Conservation (phyloP, 176 grass and related monocot genomes). For the Oryza coarctata region DNA sequence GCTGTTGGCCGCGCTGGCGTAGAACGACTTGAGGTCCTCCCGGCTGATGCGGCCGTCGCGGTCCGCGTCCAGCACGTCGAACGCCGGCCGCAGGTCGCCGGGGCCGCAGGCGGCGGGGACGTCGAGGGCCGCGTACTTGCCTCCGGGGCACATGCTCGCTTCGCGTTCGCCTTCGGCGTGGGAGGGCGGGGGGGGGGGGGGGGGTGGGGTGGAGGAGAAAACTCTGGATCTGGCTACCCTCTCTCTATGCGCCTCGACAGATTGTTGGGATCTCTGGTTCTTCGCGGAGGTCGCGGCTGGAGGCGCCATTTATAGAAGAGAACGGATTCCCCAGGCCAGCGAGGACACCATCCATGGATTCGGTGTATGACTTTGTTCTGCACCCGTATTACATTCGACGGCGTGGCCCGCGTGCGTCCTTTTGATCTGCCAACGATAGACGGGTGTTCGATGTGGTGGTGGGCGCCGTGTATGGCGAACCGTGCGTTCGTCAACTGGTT, state of each 20-base stretch:
- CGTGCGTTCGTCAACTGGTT: not conserved
- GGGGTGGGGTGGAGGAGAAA: not conserved
- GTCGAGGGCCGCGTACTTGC: slow-evolving; percentile 44
- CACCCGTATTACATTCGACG: not conserved
- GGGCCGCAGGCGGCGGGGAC: slow-evolving; percentile 26
- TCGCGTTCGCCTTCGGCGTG: not conserved
- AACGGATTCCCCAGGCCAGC: not conserved
- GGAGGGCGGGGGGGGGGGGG: too few relatives aligned
- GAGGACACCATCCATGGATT: not conserved
- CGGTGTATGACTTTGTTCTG: not conserved
- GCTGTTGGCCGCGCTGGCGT: slow-evolving; percentile 30
- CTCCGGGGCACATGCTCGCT: slow-evolving; percentile 62
- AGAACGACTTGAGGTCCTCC: slow-evolving; percentile 91
- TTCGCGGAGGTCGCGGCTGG: not conserved
- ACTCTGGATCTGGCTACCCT: too few relatives aligned
- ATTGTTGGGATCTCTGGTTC: not conserved
- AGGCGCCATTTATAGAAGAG: slow-evolving; percentile 49
- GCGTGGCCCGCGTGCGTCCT: not conserved
- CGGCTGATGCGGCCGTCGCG: slow-evolving; percentile 90
- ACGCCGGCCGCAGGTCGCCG: slow-evolving; percentile 61
- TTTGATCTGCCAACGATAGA: not conserved
- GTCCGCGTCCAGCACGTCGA: slow-evolving; percentile 92
- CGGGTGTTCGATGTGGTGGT: slow-evolving; percentile 25
- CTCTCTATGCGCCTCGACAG: not conserved
- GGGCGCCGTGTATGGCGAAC: not conserved